Evolutionary conservation across 306 rosid genomes (phyloP).

Genomic region (Clitoria ternatea): DNA sequence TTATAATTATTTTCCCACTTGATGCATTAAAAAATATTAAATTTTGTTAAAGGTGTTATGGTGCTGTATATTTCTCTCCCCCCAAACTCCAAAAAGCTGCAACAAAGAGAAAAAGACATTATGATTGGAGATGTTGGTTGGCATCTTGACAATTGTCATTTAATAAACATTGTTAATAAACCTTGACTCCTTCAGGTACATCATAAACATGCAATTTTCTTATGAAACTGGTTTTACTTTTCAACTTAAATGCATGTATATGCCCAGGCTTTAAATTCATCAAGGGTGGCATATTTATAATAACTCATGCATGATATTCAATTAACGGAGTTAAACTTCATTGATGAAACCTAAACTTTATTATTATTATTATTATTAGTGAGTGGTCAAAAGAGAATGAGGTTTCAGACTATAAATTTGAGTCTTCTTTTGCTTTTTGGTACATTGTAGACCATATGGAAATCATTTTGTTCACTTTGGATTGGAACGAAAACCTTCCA

Average conservation of each 20-base stretch:
- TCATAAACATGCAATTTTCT: conserved; percentile 2
- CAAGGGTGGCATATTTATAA: no score
- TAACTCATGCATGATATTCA: no score
- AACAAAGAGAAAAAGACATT: conserved; percentile 33
- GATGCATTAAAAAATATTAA: conserved; percentile 11
- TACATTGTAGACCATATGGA: conserved; percentile 57
- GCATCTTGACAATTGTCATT: conserved; percentile 27
- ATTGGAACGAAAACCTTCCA: conserved; percentile 43
- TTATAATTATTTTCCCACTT: conserved; percentile 49
- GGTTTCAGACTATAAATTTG: conserved; percentile 38
- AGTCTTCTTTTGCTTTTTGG: conserved; percentile 52
- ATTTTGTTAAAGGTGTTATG: conserved; percentile 40
- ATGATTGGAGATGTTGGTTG: conserved; percentile 56
- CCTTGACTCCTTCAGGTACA: not conserved
- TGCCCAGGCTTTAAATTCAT: not conserved
- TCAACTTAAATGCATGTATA: conserved; percentile 10
- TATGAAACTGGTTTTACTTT: not conserved
- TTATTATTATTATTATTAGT: not conserved
- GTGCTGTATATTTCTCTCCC: conserved; percentile 35
- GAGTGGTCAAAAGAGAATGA: conserved; percentile 43
- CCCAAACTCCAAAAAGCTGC: conserved; percentile 52
- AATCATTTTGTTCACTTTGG: conserved; percentile 54
- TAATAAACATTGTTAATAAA: not conserved
- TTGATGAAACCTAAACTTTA: not conserved
- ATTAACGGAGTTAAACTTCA: no score